A percentile compares a stretch with the other conserved stretches of the same genome.
Evolutionary conservation across 164 flowering plant genomes (phyloP).

Genomic region (Vitis rotundifolia): DNA sequence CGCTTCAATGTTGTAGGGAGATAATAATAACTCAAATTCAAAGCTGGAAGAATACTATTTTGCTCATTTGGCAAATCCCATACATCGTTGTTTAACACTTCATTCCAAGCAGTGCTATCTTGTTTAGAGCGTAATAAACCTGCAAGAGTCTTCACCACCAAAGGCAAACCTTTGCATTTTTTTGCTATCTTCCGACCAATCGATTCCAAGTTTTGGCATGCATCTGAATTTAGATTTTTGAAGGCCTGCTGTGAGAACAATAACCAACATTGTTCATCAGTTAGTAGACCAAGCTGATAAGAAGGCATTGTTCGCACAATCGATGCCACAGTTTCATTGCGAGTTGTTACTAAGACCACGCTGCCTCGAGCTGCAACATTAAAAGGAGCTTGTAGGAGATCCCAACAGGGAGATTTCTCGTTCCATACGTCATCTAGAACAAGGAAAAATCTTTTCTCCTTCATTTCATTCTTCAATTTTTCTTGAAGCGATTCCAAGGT

Average conservation of each 20-base stretch:
- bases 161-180: conserved; percentile 13
- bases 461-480: too few relatives aligned
- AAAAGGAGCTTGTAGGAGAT: background rate
- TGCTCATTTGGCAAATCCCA: conserved; percentile 8
- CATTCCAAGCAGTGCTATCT: background rate
- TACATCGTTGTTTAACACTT: background rate
- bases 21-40: conserved; percentile 20
- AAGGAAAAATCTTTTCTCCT: too few relatives aligned
- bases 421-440: too few relatives aligned
- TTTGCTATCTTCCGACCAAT: conserved; percentile 6
- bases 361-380: background rate
- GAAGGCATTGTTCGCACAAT: background rate
- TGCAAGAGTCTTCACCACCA: conserved; percentile 10
- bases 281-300: background rate
- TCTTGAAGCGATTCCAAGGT: too few relatives aligned
- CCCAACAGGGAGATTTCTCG: too few relatives aligned
- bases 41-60: background rate
- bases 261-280: background rate
- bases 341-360: conserved; percentile 9
- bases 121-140: background rate
- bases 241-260: conserved; percentile 3
- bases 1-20: conserved; percentile 29
- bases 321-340: background rate
- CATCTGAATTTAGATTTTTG: background rate
- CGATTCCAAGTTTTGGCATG: background rate